Evolutionary conservation across 441 rosid genomes (phyloP).

Genomic region (Erysimum cheiri): DNA sequence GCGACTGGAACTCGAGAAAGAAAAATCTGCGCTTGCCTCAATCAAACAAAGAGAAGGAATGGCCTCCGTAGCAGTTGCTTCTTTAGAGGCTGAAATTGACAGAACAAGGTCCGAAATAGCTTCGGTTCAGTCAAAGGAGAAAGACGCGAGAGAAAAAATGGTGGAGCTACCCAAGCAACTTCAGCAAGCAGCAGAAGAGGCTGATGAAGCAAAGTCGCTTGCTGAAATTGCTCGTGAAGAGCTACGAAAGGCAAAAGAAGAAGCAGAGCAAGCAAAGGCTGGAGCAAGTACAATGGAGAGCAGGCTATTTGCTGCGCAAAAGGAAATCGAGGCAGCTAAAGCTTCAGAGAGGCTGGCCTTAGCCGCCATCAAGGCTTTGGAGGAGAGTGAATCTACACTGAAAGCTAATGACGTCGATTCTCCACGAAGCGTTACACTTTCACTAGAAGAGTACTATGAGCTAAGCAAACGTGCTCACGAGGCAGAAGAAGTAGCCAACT

Average conservation of each 20-base stretch:
- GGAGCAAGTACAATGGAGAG: conserved; percentile 78
- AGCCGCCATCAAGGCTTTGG: conserved; percentile 84
- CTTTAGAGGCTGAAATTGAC: conserved; percentile 80
- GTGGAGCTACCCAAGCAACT: conserved; percentile 77
- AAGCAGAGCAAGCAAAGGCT: conserved; percentile 83
- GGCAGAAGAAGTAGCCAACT: conserved; percentile 79
- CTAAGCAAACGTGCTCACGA: conserved; percentile 86
- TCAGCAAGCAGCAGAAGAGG: conserved; percentile 78
- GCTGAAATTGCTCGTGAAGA: conserved; percentile 78
- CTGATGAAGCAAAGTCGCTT: conserved; percentile 76
- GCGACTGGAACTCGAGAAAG: conserved; percentile 70
- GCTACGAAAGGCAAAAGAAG: conserved; percentile 76
- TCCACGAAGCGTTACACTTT: conserved; percentile 65
- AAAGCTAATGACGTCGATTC: conserved; percentile 47
- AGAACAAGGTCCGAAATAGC: conserved; percentile 66
- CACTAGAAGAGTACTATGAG: conserved; percentile 85
- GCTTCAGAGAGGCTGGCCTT: conserved; percentile 86
- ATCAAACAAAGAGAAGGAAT: conserved; percentile 89
- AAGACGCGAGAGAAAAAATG: conserved; percentile 71
- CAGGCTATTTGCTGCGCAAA: conserved; percentile 78
- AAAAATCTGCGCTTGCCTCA: conserved; percentile 63
- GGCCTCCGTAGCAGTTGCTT: conserved; percentile 79
- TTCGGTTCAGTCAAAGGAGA: conserved; percentile 73
- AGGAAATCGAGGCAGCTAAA: conserved; percentile 89
- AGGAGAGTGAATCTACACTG: conserved; percentile 75